Conservation (phyloP, 2,329 filamentous ascomycete species). For the Onygena corvina region DNA sequence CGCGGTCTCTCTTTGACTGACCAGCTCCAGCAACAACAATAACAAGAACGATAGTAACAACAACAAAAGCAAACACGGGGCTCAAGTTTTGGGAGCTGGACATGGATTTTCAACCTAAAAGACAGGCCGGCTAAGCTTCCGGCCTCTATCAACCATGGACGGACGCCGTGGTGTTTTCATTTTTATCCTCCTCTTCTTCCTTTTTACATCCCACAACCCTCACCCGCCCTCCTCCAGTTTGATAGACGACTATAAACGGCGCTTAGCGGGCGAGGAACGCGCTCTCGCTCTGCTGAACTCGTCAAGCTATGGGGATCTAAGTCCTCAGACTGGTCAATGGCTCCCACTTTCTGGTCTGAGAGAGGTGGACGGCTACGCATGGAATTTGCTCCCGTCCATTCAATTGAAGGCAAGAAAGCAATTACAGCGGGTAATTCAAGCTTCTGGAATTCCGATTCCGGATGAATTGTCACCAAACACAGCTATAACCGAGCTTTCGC, state of each 20-base stretch:
- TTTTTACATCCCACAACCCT: conserved; percentile 41
- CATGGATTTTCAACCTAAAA: conserved; percentile 10
- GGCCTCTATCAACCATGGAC: conserved; percentile 30
- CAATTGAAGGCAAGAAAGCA: conserved; percentile 53
- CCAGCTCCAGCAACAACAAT: background rate
- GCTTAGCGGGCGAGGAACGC: conserved; percentile 40
- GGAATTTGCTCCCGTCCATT: conserved; percentile 59
- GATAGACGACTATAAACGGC: conserved; percentile 35
- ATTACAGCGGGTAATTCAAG: conserved; percentile 26
- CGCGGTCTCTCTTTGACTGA: background rate
- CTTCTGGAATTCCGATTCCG: conserved; percentile 17
- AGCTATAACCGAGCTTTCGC: conserved; percentile 25
- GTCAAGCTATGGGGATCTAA: conserved; percentile 43
- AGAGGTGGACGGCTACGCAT: conserved; percentile 60
- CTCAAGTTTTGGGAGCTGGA: conserved; percentile 11
- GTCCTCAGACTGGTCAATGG: conserved; percentile 36
- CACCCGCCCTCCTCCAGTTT: conserved; percentile 31
- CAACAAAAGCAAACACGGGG: too few relatives aligned
- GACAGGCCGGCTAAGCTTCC: conserved; percentile 14
- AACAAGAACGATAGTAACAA: background rate
- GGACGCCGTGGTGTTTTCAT: conserved; percentile 39
- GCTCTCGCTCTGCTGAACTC: conserved; percentile 40
- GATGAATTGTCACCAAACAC: conserved; percentile 20
- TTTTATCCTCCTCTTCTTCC: conserved; percentile 42
- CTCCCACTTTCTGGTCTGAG: conserved; percentile 69